Evolutionary conservation across 106 monocot genomes (phyloP).

Genomic region (Dioscorea alata): DNA sequence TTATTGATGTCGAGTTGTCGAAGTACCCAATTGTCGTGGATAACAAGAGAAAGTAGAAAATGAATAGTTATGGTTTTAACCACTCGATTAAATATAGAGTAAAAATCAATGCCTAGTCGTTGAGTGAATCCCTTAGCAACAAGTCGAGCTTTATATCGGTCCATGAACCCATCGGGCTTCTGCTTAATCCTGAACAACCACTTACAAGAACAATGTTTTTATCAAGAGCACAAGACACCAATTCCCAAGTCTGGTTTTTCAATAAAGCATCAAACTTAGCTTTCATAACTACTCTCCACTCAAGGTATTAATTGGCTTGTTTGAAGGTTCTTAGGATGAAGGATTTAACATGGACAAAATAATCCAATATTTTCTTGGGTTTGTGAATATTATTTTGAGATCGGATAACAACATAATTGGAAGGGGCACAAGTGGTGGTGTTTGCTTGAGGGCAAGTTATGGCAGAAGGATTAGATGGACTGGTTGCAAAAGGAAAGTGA

Average conservation of each 20-base stretch:
- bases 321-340: neutral
- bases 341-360: too few species aligned
- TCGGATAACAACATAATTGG: too few species aligned
- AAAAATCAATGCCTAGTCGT: neutral
- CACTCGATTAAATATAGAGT: constrained; percentile 1
- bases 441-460: too few species aligned
- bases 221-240: neutral
- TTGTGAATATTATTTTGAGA: too few species aligned
- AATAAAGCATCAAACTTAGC: neutral
- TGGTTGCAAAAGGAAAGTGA: too few species aligned
- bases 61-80: constrained; percentile 2
- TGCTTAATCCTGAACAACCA: constrained; percentile 1
- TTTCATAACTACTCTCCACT: too few species aligned
- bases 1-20: constrained; percentile 5
- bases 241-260: neutral
- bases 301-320: neutral
- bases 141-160: constrained; percentile 4
- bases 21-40: neutral
- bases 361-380: too few species aligned
- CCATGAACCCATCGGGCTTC: neutral
- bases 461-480: too few species aligned
- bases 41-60: neutral
- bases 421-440: too few species aligned
- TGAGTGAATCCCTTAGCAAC: constrained; percentile 7
- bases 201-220: constrained; percentile 2